These are phyloP conservation scores for Pythium guiyangense DNA, from an alignment of 352 stramenopile genomes.

Conservation along the genomic window DNA sequence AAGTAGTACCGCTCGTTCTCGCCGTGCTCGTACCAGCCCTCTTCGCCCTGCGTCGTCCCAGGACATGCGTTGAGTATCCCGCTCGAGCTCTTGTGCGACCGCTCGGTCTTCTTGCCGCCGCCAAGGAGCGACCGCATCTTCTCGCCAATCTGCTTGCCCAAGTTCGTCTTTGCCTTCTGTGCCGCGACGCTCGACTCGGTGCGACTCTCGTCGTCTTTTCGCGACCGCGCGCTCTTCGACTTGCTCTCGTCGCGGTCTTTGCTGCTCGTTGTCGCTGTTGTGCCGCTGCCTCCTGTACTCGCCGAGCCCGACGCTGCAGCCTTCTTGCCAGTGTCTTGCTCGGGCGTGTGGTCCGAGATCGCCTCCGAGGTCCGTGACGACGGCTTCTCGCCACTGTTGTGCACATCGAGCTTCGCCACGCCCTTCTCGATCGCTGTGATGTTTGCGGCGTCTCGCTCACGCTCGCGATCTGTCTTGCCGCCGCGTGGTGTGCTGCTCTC, in stretches of 20 bases:
- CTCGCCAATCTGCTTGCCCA: slow-evolving; percentile 77
- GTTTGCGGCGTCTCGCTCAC: background rate
- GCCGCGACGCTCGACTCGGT: slow-evolving; percentile 24
- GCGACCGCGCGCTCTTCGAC: slow-evolving; percentile 14
- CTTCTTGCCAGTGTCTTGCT: slow-evolving; percentile 14
- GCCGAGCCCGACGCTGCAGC: background rate
- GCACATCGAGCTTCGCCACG: slow-evolving; percentile 29
- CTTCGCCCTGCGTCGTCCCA: slow-evolving; percentile 74
- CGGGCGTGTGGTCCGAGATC: slow-evolving; percentile 13
- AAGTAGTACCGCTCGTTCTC: slow-evolving; percentile 88
- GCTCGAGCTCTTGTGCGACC: slow-evolving; percentile 56
- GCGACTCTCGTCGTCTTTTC: slow-evolving; percentile 56
- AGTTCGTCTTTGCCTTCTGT: slow-evolving; percentile 32
- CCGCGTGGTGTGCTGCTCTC: background rate
- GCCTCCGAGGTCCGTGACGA: slow-evolving; percentile 11
- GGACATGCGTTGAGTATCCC: slow-evolving; percentile 79
- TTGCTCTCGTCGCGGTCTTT: slow-evolving; percentile 5
- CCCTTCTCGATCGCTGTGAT: slow-evolving; percentile 21
- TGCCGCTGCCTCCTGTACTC: background rate
- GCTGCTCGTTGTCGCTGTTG: background rate
- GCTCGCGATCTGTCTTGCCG: background rate
- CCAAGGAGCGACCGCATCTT: slow-evolving; percentile 79
- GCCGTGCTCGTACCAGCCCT: slow-evolving; percentile 86
- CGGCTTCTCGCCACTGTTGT: slow-evolving; percentile 17
- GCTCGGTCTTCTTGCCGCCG: slow-evolving; percentile 64